Conservation (phyloP, 2,329 filamentous ascomycete genomes). For the Diaporthe vexans region DNA sequence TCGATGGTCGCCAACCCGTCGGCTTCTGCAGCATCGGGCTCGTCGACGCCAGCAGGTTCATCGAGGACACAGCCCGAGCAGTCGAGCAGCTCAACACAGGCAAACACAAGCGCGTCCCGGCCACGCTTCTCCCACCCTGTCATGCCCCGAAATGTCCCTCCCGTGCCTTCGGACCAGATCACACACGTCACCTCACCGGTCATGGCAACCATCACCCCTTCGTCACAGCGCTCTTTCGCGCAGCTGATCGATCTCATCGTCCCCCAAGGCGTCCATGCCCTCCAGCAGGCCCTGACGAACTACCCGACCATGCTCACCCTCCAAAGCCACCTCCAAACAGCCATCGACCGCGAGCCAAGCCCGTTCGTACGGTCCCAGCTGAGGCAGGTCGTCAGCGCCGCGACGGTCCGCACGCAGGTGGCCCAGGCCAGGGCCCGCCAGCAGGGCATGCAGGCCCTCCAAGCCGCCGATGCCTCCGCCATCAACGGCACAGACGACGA, state of each 20-base stretch:
- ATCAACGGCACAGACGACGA: conserved; percentile 35
- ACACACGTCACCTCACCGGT: conserved; percentile 51
- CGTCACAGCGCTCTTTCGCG: conserved; percentile 59
- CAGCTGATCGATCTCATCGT: conserved; percentile 68
- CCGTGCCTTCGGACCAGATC: conserved; percentile 42
- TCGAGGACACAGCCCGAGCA: conserved; percentile 32
- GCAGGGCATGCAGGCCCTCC: conserved; percentile 46
- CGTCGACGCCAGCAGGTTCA: conserved; percentile 18
- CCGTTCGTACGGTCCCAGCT: conserved; percentile 63
- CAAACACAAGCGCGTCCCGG: conserved; percentile 32
- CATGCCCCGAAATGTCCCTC: conserved; percentile 2
- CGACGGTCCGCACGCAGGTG: conserved; percentile 61
- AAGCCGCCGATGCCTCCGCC: conserved; percentile 39
- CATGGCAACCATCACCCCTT: conserved; percentile 50
- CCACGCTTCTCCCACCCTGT: conserved; percentile 41
- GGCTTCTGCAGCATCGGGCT: conserved; percentile 22
- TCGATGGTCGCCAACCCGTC: conserved; percentile 30
- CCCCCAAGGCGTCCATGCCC: conserved; percentile 61
- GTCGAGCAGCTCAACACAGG: conserved; percentile 13
- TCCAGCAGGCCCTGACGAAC: conserved; percentile 60
- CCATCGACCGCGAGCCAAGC: conserved; percentile 66
- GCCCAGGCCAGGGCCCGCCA: conserved; percentile 54
- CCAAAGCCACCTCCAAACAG: conserved; percentile 62
- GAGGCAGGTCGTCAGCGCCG: conserved; percentile 62
- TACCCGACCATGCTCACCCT: conserved; percentile 65